Evolutionary conservation across 176 grass and related monocot genomes (phyloP).

Genomic region (Musa beccarii): DNA sequence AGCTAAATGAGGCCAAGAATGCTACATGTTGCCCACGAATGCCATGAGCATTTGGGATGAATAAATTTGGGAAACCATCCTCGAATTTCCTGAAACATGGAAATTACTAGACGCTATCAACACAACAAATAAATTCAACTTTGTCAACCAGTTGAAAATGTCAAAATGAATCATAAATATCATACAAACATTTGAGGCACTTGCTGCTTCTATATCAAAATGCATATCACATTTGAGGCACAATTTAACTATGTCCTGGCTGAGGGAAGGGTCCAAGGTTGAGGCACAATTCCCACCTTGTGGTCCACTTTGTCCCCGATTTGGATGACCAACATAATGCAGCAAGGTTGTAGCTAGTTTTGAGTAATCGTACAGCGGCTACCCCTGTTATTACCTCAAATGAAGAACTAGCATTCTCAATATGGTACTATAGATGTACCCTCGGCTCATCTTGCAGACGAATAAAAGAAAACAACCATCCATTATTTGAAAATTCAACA

Average conservation of each 20-base stretch:
- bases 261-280: too few relatives aligned
- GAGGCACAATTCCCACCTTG: too few relatives aligned
- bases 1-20: constrained; percentile 94
- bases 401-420: too few relatives aligned
- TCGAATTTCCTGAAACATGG: constrained; percentile 55
- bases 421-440: too few relatives aligned
- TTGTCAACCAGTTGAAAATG: background rate
- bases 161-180: background rate
- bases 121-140: background rate
- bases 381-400: too few relatives aligned
- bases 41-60: constrained; percentile 83
- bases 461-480: too few relatives aligned
- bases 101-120: constrained; percentile 2
- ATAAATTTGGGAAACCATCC: constrained; percentile 94
- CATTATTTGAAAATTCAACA: background rate
- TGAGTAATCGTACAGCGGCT: too few relatives aligned
- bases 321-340: background rate
- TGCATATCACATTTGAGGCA: too few relatives aligned
- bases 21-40: constrained; percentile 93
- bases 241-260: too few relatives aligned
- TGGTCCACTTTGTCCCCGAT: too few relatives aligned
- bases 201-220: background rate
- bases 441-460: background rate
- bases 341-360: background rate
- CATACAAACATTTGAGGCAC: background rate